Evolutionary conservation across 805 yeast genomes (phyloP).

Genomic region (Cyberlindnera petersonii): DNA sequence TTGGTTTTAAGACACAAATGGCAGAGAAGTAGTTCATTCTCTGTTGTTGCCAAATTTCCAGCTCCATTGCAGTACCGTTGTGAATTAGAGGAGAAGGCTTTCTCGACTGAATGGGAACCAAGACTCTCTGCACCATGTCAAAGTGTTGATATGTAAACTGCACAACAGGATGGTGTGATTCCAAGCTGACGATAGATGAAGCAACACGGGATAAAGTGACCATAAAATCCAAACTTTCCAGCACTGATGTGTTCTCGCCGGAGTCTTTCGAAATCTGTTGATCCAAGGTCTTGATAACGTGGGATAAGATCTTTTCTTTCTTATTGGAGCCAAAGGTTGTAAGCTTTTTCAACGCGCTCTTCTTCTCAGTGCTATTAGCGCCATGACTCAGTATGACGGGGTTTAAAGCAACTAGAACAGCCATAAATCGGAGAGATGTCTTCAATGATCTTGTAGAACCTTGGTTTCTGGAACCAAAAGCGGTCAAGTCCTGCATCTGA

Average conservation of each 20-base stretch:
- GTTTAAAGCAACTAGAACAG: conserved; percentile 31
- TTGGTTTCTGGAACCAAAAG: conserved; percentile 8
- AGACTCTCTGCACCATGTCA: conserved; percentile 19
- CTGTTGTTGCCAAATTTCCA: conserved; percentile 26
- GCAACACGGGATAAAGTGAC: conserved; percentile 33
- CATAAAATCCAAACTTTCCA: conserved; percentile 31
- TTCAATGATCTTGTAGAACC: conserved; percentile 23
- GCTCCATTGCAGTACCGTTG: conserved; percentile 18
- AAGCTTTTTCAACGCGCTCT: conserved; percentile 22
- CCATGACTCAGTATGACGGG: conserved; percentile 31
- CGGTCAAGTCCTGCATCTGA: conserved; percentile 27
- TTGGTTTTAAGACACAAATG: conserved; percentile 23
- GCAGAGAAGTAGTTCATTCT: conserved; percentile 29
- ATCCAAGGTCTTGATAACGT: conserved; percentile 19
- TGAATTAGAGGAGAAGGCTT: conserved; percentile 16
- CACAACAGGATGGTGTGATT: conserved; percentile 28
- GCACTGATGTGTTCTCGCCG: conserved; percentile 20
- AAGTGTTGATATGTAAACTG: conserved; percentile 26
- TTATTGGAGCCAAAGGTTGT: conserved; percentile 21
- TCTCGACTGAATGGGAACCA: conserved; percentile 23
- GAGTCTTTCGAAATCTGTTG: conserved; percentile 19
- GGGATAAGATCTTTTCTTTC: conserved; percentile 22
- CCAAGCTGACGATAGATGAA: conserved; percentile 26
- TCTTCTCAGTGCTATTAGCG: conserved; percentile 14
- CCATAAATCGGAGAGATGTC: conserved; percentile 32